A percentile compares a stretch with the other conserved stretches of the same genome.
These are phyloP conservation scores for Hawksworthiomyces lignivorus DNA, from an alignment of 2,329 filamentous ascomycete species.

Conservation along the genomic window DNA sequence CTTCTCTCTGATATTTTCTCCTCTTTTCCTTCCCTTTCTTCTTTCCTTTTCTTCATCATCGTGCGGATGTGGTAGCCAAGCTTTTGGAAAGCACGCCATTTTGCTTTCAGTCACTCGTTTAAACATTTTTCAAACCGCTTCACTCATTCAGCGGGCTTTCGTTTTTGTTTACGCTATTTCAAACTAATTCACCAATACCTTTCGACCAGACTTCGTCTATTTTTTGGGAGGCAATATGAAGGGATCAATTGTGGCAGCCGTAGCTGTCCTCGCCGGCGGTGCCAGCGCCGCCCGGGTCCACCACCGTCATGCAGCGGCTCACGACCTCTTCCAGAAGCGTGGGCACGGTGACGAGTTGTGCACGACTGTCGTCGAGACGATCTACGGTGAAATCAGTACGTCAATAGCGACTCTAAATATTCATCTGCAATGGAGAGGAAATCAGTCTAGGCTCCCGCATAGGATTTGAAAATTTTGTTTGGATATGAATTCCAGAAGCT, in stretches of 20 bases:
- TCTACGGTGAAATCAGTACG: constrained; percentile 52
- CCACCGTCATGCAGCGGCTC: constrained; percentile 35
- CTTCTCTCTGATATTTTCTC: constrained; percentile 25
- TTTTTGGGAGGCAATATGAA: constrained; percentile 70
- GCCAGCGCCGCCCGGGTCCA: constrained; percentile 51
- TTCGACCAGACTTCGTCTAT: too few relatives aligned
- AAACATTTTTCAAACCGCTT: constrained; percentile 55
- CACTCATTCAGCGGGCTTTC: constrained; percentile 85
- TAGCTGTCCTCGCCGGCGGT: constrained; percentile 50
- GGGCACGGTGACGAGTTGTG: constrained; percentile 43
- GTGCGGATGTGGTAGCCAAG: constrained; percentile 42
- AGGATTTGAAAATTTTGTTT: too few relatives aligned
- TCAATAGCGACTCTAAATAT: too few relatives aligned
- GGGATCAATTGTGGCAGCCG: constrained; percentile 58
- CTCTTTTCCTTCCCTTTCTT: constrained; percentile 27
- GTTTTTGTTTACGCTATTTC: too few relatives aligned
- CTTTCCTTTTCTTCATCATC: constrained; percentile 32
- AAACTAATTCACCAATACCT: constrained; percentile 22
- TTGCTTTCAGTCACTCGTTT: constrained; percentile 45
- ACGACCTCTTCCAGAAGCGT: constrained; percentile 48
- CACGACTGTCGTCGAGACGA: constrained; percentile 66
- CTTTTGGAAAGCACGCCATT: constrained; percentile 32
- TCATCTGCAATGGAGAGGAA: too few relatives aligned
- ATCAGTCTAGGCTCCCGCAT: too few relatives aligned
- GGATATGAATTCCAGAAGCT: too few relatives aligned